phyloP scores from a whole-genome alignment of 495 filamentous ascomycete species.

The Aspergillus mulundensis region DNA sequence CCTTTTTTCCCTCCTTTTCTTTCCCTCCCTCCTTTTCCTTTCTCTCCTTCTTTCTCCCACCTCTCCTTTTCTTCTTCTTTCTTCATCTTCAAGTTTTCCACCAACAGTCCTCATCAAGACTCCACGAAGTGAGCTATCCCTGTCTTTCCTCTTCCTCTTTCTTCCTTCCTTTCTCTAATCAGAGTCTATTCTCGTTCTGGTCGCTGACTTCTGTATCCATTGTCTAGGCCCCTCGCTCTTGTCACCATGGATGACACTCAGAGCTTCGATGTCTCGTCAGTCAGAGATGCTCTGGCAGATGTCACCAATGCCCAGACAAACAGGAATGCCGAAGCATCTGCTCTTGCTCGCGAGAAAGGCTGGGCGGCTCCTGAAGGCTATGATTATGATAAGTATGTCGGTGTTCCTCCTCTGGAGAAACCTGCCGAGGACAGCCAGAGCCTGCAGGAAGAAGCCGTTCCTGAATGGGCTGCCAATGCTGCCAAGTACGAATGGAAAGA shows the following conservation, averaged over 20 bases:
- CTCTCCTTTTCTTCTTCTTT: background rate
- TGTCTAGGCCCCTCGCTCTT: background rate
- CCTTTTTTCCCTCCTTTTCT: slow-evolving; percentile 2
- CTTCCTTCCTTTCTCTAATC: background rate
- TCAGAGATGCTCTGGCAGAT: slow-evolving; percentile 33
- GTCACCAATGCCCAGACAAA: slow-evolving; percentile 28
- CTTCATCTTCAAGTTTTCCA: background rate
- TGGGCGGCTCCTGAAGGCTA: slow-evolving; percentile 53
- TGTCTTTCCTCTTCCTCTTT: background rate
- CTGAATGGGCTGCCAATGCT: slow-evolving; percentile 55
- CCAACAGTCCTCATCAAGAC: background rate
- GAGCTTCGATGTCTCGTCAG: slow-evolving; percentile 19
- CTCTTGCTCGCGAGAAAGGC: slow-evolving; percentile 35
- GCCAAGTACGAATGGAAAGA: slow-evolving; percentile 78
- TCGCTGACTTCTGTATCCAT: background rate
- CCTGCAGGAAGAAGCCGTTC: slow-evolving; percentile 6
- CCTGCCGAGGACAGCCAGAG: slow-evolving; percentile 15
- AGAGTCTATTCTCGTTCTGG: background rate
- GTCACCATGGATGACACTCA: slow-evolving; percentile 15
- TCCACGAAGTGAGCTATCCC: background rate
- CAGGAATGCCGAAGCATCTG: slow-evolving; percentile 28
- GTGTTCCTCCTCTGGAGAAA: slow-evolving; percentile 27
- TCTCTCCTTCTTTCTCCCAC: slow-evolving; percentile 11
- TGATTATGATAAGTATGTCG: slow-evolving; percentile 50
- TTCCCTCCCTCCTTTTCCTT: slow-evolving; percentile 7